Conservation (phyloP, 768 basidiomycete species). For the Tulasnella sp. region DNA sequence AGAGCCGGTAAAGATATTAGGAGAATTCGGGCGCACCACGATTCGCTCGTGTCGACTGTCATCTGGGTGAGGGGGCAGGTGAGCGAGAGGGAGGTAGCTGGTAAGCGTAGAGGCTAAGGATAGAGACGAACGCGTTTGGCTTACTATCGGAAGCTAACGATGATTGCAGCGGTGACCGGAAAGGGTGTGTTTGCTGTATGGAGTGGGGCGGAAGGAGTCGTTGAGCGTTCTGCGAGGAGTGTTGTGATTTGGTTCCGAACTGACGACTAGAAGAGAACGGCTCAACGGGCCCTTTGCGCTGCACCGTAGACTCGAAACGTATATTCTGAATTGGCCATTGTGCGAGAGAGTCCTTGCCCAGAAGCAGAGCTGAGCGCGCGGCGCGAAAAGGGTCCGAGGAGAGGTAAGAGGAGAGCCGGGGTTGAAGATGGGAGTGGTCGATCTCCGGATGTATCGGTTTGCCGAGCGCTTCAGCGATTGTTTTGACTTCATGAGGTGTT, state of each 20-base stretch:
- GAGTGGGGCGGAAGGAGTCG: no score
- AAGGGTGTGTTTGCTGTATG: no score
- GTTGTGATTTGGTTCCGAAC: no score
- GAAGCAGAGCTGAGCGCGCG: no score
- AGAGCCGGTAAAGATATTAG: neutral
- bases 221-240: no score
- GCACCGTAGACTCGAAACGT: no score
- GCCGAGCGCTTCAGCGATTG: neutral
- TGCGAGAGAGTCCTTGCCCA: no score
- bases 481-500: no score
- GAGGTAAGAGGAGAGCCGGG: neutral
- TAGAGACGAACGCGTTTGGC: slow-evolving; percentile 35
- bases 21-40: neutral
- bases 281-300: no score
- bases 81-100: slow-evolving; percentile 1
- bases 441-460: neutral
- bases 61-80: slow-evolving; percentile 12
- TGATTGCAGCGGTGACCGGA: no score
- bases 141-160: slow-evolving; percentile 48
- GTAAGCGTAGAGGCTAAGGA: neutral
- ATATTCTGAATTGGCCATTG: no score
- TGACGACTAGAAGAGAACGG: no score
- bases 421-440: neutral
- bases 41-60: slow-evolving; percentile 18
- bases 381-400: neutral